Evolutionary conservation across 2,329 filamentous ascomycete species (phyloP), one percentile per base, ranked within the genome.

Genomic region (Exophiala calicioides): DNA sequence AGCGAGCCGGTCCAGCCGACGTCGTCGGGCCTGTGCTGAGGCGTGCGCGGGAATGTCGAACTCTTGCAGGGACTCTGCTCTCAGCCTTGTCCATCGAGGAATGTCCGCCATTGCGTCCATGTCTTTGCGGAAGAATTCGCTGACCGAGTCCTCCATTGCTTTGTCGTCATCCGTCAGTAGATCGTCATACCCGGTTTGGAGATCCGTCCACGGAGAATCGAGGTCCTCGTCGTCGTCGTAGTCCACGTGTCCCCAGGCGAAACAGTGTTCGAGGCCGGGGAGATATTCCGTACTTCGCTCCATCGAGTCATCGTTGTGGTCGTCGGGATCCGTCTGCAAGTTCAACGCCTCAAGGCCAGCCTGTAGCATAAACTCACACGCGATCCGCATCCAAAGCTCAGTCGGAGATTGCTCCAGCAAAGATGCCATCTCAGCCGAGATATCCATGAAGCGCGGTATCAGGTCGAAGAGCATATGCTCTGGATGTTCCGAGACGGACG

Each of bases 211-310:
- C n/a, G n/a, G n/a, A n/a, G n/a, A n/a, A n/a, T n/a, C n/a, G 23
- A 45, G 18, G 23, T 41, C 35, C 9, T 26, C 4, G 15, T 44
- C 47, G 16, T 31, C 24, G 13, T 39, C 13, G 18, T 32, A 36
- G n/a, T 47, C 35, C 10, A 52, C 36, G 35, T 52, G 49, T n/a
- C 55, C 55, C 55, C 55, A 58, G 2, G 55, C 53, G 31, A 58
- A 55, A 37, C 55, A 56, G 19, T 54, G 45, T 21, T 55, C 45
- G 9, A 58, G 48, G 3, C 45, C 12, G 4, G 52, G 52, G 5
- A 35, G 27, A 32, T 20, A 16, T 34, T 21, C 23, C 39, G 10
- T 7, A 21, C 29, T 8, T 37, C 18, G 8, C 18, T n/a, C n/a
- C n/a, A n/a, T n/a, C n/a, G n/a, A n/a, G n/a, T n/a, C n/a, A n/a